phyloP scores from a whole-genome alignment of 2,329 filamentous ascomycete genomes.

The Monilinia fructigena region DNA sequence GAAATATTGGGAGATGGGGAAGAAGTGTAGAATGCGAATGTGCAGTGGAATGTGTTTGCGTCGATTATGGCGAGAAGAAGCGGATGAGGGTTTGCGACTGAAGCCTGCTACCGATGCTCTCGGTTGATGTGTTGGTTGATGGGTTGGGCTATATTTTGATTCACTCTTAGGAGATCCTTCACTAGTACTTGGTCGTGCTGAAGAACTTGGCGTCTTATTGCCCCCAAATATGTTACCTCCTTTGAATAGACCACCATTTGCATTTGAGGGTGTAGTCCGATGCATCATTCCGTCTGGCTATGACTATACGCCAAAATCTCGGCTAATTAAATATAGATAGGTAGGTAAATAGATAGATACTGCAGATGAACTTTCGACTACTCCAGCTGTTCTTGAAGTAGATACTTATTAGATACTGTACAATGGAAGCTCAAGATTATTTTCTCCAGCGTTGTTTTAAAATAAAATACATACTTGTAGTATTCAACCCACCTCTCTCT shows the following conservation, averaged over 20 bases:
- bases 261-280: conserved; percentile 22
- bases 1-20: conserved; percentile 8
- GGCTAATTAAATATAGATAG: conserved; percentile 11
- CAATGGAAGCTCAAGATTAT: no score
- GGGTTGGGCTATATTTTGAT: conserved; percentile 24
- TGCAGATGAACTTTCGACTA: background rate
- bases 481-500: no score
- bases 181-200: conserved; percentile 36
- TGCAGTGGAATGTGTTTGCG: conserved; percentile 46
- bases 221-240: conserved; percentile 31
- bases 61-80: conserved; percentile 39
- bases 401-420: no score
- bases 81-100: conserved; percentile 51
- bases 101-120: conserved; percentile 49
- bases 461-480: no score
- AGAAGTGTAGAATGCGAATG: conserved; percentile 23
- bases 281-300: conserved; percentile 25
- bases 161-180: conserved; percentile 33
- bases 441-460: no score
- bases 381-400: no score
- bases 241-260: conserved; percentile 29
- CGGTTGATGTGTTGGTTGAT: conserved; percentile 20
- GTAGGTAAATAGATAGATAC: background rate
- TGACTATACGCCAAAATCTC: conserved; percentile 15
- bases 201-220: conserved; percentile 35